Evolutionary conservation across 805 yeast genomes (phyloP).

Genomic region (Maudiozyma saulgeensis): DNA sequence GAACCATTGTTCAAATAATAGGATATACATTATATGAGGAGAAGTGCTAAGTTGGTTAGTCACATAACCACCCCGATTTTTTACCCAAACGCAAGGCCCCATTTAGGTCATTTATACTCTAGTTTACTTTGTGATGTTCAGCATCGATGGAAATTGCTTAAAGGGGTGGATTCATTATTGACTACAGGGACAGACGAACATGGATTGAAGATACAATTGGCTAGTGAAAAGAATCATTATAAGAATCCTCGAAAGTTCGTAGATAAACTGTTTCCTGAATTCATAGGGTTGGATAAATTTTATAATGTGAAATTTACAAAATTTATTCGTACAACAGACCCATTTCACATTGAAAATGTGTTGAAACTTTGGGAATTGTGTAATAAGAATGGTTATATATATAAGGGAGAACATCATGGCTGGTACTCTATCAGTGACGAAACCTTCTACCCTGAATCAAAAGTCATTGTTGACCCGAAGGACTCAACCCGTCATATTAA

Average conservation of each 20-base stretch:
- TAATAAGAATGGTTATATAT: constrained; percentile 52
- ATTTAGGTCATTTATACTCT: constrained; percentile 85
- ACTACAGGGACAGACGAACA: constrained; percentile 97
- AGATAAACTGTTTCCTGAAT: constrained; percentile 56
- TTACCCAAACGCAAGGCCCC: constrained; percentile 93
- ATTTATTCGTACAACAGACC: constrained; percentile 85
- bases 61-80: constrained; percentile 88
- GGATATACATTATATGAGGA: not conserved
- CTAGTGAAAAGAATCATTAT: constrained; percentile 49
- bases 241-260: constrained; percentile 57
- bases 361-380: constrained; percentile 60
- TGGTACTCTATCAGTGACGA: constrained; percentile 96
- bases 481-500: constrained; percentile 21
- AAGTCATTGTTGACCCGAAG: constrained; percentile 38
- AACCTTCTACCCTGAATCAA: constrained; percentile 80
- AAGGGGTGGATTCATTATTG: constrained; percentile 40
- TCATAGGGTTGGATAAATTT: constrained; percentile 50
- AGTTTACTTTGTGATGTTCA: constrained; percentile 76
- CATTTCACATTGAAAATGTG: constrained; percentile 63
- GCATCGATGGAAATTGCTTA: constrained; percentile 57
- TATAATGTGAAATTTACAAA: constrained; percentile 56
- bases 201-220: constrained; percentile 86
- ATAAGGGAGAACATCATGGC: constrained; percentile 77
- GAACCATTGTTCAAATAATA: not conserved
- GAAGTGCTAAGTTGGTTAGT: not conserved